phyloP scores from a whole-genome alignment of 805 yeast genomes.

The Candida oleophila region DNA sequence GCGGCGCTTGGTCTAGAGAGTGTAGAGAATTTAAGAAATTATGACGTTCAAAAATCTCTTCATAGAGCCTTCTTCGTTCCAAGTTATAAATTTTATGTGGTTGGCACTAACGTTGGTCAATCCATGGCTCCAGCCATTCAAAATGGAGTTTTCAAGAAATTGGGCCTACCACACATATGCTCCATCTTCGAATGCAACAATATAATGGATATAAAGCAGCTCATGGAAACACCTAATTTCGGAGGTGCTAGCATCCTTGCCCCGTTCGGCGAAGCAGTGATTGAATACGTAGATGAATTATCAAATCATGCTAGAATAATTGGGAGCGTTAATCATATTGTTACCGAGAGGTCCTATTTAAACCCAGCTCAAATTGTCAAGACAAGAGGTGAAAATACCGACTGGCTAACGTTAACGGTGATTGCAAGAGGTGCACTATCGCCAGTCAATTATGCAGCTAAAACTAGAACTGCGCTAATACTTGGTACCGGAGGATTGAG shows the following conservation, averaged over 20 bases:
- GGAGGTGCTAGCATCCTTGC: conserved; percentile 15
- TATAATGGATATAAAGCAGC: conserved; percentile 4
- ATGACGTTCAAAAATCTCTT: conserved; percentile 9
- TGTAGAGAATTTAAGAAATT: not conserved
- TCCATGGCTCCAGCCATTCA: conserved; percentile 14
- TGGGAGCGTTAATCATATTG: conserved; percentile 13
- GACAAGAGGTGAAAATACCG: conserved; percentile 17
- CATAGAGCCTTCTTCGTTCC: conserved; percentile 11
- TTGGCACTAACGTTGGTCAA: conserved; percentile 11
- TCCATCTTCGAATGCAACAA: conserved; percentile 10
- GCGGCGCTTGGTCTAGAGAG: not conserved
- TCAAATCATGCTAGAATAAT: conserved; percentile 14
- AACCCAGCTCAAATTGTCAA: conserved; percentile 11
- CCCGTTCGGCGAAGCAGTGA: conserved; percentile 14
- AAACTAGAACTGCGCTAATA: conserved; percentile 13
- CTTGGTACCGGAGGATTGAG: conserved; percentile 18
- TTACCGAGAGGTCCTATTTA: conserved; percentile 9
- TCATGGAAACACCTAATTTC: conserved; percentile 12
- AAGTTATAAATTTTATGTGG: conserved; percentile 10
- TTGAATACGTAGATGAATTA: conserved; percentile 11
- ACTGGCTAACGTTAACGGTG: conserved; percentile 15
- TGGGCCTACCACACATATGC: conserved; percentile 14
- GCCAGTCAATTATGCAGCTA: conserved; percentile 15
- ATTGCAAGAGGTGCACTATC: conserved; percentile 10
- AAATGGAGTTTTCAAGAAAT: conserved; percentile 9